phyloP scores from a whole-genome alignment of 2,329 filamentous ascomycete genomes.

The Diaporthe sp. region DNA sequence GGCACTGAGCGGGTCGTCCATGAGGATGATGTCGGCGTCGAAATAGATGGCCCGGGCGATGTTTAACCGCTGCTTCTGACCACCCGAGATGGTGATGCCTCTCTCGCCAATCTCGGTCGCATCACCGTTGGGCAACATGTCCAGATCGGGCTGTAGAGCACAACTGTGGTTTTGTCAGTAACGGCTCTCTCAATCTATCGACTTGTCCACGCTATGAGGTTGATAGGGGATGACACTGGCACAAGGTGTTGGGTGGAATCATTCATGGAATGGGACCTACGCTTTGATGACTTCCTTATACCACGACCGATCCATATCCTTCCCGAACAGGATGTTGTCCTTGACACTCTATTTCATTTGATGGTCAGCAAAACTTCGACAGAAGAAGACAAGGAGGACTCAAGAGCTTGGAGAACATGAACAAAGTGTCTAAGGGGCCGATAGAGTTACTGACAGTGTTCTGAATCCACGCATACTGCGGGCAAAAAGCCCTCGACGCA shows the following conservation, averaged over 20 bases:
- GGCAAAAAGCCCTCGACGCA: slow-evolving; percentile 88
- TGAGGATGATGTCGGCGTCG: slow-evolving; percentile 49
- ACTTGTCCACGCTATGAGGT: not conserved
- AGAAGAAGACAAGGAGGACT: not conserved
- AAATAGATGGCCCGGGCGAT: slow-evolving; percentile 77
- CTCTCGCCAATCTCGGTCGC: slow-evolving; percentile 94
- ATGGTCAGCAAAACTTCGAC: slow-evolving; percentile 7
- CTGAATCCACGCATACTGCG: slow-evolving; percentile 98
- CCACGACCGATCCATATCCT: slow-evolving; percentile 80
- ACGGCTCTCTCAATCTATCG: not conserved
- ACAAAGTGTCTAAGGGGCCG: not conserved
- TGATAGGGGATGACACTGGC: not conserved
- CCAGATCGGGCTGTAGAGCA: slow-evolving; percentile 85
- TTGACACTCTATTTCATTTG: slow-evolving; percentile 67
- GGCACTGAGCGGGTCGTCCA: slow-evolving; percentile 52
- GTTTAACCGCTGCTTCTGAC: slow-evolving; percentile 94
- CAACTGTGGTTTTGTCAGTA: slow-evolving; percentile 65
- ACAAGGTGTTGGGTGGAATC: not conserved
- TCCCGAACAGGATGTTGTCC: slow-evolving; percentile 93
- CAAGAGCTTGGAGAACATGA: not conserved
- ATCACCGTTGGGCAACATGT: slow-evolving; percentile 93
- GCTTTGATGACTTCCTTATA: slow-evolving; percentile 87
- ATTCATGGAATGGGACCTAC: not conserved
- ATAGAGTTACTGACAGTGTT: slow-evolving; percentile 66
- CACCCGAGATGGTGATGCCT: slow-evolving; percentile 96